Percentiles rank a stretch among this genome's conserved stretches.
These are phyloP conservation scores for Helminthosporium solani DNA, from an alignment of 2,329 filamentous ascomycete genomes.

Conservation along the genomic window DNA sequence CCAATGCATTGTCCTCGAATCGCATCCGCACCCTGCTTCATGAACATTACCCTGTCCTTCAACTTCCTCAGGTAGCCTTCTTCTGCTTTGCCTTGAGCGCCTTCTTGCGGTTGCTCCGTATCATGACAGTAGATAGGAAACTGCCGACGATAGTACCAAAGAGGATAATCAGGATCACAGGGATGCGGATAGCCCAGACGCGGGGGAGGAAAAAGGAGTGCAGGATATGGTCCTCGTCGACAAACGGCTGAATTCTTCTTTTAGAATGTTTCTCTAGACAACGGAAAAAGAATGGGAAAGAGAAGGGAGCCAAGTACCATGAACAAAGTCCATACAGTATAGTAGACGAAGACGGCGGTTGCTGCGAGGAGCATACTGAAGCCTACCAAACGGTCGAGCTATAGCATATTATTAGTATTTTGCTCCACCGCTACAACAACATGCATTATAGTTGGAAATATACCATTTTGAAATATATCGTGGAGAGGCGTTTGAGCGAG, in stretches of 20 bases:
- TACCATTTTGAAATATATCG: conserved; percentile 32
- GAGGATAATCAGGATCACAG: conserved; percentile 91
- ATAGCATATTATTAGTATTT: conserved; percentile 15
- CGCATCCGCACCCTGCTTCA: too few relatives aligned
- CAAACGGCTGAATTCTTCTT: conserved; percentile 71
- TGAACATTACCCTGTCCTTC: too few relatives aligned
- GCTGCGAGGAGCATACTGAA: conserved; percentile 74
- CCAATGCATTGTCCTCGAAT: conserved; percentile 1
- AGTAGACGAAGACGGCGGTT: conserved; percentile 79
- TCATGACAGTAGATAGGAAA: conserved; percentile 97
- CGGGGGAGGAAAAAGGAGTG: conserved; percentile 95
- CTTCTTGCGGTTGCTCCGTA: conserved; percentile 97
- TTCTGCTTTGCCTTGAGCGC: conserved; percentile 91
- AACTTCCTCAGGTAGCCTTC: conserved; percentile 66
- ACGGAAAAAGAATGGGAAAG: neutral
- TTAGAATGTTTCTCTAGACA: neutral
- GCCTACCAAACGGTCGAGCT: conserved; percentile 89
- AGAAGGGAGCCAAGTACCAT: conserved; percentile 66
- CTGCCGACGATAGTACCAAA: conserved; percentile 92
- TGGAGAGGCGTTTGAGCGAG: neutral
- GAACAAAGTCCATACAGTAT: conserved; percentile 94
- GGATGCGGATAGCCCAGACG: conserved; percentile 98
- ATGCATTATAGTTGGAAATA: neutral
- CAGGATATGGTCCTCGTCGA: conserved; percentile 89
- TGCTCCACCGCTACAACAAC: neutral